These are phyloP conservation scores for Thalassiosira mediterranea DNA, from an alignment of 352 stramenopile species.

Conservation along the genomic window DNA sequence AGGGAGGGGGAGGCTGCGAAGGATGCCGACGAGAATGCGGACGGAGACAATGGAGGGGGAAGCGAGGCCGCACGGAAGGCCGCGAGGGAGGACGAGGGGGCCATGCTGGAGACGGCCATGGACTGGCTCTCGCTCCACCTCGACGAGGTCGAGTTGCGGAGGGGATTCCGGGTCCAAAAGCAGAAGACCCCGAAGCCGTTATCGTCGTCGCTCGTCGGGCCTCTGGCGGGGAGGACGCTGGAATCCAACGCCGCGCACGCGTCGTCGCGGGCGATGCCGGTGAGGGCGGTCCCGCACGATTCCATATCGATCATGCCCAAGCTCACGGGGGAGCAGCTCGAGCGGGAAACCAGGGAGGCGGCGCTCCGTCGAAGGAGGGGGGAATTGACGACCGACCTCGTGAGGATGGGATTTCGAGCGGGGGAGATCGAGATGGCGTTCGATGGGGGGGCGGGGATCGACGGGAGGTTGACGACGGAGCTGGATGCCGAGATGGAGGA, in stretches of 20 bases:
- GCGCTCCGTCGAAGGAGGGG: slow-evolving; percentile 30
- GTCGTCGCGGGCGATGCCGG: slow-evolving; percentile 9
- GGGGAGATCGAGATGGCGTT: slow-evolving; percentile 59
- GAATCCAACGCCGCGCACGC: background rate
- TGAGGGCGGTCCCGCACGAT: slow-evolving; percentile 69
- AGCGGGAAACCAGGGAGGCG: slow-evolving; percentile 49
- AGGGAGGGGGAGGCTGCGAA: slow-evolving; percentile 15
- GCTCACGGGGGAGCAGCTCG: slow-evolving; percentile 53
- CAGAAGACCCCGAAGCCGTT: slow-evolving; percentile 2
- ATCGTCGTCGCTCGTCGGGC: background rate
- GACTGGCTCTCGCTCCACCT: slow-evolving; percentile 81
- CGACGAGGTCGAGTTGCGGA: slow-evolving; percentile 56
- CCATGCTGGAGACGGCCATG: slow-evolving; percentile 62
- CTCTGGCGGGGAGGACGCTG: background rate
- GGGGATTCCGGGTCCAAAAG: slow-evolving; percentile 63
- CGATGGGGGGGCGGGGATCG: slow-evolving; percentile 11
- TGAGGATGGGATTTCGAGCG: slow-evolving; percentile 69
- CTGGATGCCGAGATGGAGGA: background rate
- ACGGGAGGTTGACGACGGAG: slow-evolving; percentile 9
- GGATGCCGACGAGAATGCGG: slow-evolving; percentile 18
- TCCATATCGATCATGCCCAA: slow-evolving; percentile 71
- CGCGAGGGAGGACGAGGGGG: slow-evolving; percentile 30
- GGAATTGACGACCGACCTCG: slow-evolving; percentile 58
- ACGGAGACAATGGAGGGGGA: too few relatives aligned
- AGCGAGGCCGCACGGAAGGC: slow-evolving; percentile 28